These are phyloP conservation scores for Cyberlindnera nakhonratchasimensis DNA, from an alignment of 805 yeast genomes.

Conservation along the genomic window DNA sequence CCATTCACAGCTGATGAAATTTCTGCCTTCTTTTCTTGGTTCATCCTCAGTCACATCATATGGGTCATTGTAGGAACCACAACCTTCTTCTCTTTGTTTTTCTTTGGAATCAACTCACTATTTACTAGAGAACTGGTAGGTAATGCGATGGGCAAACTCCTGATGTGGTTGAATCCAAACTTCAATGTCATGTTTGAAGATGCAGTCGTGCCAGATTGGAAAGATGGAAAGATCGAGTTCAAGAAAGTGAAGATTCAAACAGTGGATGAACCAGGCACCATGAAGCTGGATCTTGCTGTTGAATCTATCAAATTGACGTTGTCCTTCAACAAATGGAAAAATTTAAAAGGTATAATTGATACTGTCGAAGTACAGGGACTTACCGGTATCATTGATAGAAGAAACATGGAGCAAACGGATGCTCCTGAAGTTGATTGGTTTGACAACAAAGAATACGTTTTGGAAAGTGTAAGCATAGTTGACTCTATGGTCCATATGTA, in stretches of 20 bases:
- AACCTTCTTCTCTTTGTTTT: slow-evolving; percentile 77
- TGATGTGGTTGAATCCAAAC: slow-evolving; percentile 70
- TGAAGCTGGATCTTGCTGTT: slow-evolving; percentile 74
- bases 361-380: slow-evolving; percentile 77
- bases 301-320: slow-evolving; percentile 78
- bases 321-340: slow-evolving; percentile 80
- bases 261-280: slow-evolving; percentile 57
- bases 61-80: slow-evolving; percentile 85
- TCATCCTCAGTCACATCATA: slow-evolving; percentile 77
- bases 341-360: slow-evolving; percentile 80
- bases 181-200: slow-evolving; percentile 79
- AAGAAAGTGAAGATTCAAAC: slow-evolving; percentile 68
- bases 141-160: slow-evolving; percentile 65
- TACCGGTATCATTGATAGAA: slow-evolving; percentile 77
- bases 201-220: slow-evolving; percentile 92
- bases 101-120: slow-evolving; percentile 70
- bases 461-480: slow-evolving; percentile 42
- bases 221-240: slow-evolving; percentile 76
- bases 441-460: slow-evolving; percentile 36
- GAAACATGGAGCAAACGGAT: slow-evolving; percentile 27
- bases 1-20: slow-evolving; percentile 89
- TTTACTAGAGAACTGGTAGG: slow-evolving; percentile 91
- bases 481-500: slow-evolving; percentile 47
- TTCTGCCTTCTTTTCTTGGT: slow-evolving; percentile 86
- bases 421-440: slow-evolving; percentile 30